Evolutionary conservation across 2,329 filamentous ascomycete species (phyloP), one percentile per base, ranked within the genome.

Genomic region (Corinectria fuckeliana): DNA sequence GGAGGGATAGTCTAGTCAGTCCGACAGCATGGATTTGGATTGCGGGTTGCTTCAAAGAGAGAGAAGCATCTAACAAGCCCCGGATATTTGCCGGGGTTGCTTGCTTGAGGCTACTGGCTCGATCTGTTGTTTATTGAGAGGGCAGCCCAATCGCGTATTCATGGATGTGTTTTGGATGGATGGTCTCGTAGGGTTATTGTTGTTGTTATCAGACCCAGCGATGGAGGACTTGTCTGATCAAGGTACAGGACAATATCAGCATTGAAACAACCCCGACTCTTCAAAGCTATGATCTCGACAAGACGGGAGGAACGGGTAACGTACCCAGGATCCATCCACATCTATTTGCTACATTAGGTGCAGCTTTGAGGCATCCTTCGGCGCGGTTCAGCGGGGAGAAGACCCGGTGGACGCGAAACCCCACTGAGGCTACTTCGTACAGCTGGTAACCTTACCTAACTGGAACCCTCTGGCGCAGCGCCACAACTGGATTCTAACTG

Each of bases 21-120:
- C 42, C 10, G 36, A 44, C 30, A 13, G 21, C 18, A 18, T 32
- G 21, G 49, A 20, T 38, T 32, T 49, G 42, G 49, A 16, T 45
- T 28, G 42, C 49, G 49, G 49, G 41, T 42, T 49, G 49, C 48
- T 58, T 48, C 34, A 38, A n/a, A 18, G 9, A 20, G 49, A 48
- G 41, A 25, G 39, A 21, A n/a, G 23, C 36, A 25, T 16, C 45
- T n/a, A n/a, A n/a, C n/a, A n/a, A 50, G 42, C 41, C 41, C 10
- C 13, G 42, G 20, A n/a, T 39, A 38, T 28, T 23, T 54, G 26
- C 32, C 32, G 51, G 23, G 20, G 32, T 18, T 14, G 20, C 18
- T 14, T 4, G 38, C 38, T 41, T 41, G 38, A 41, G 23, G 38
- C 20, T 20, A 41, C 38, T 20, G 18, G 20, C 38, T 14, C 38